Evolutionary conservation across 805 yeast species (phyloP), one percentile per base, ranked within the genome.

Genomic region (Wickerhamiella slavikovae): DNA sequence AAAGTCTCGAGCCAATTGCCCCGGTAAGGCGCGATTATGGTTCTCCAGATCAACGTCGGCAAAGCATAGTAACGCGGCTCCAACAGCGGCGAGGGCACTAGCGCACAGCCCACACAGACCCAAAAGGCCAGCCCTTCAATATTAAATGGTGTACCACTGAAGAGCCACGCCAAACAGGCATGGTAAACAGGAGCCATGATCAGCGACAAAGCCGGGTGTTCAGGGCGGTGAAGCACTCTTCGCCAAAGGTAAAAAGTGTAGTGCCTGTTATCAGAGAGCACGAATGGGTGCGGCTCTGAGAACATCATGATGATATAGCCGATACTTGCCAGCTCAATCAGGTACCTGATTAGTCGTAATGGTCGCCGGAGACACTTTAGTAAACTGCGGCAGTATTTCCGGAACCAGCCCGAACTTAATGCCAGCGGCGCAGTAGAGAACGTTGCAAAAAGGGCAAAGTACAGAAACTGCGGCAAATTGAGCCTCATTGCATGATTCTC

Each of bases 191-290:
- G 82, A 1, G 72, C 58, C 37, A 71, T 46, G 4, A 67, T 40
- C 33, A 61, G 55, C 32, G 62, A 59, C 33, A 60, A 48, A 20
- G 51, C 30, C 13, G 24, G 28, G 28, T 27, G 13, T 8, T 30
- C 26, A 2, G 36, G 35, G 11, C 33, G 28, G 39, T 65, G 52
- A 26, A 85, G 63, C 17, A 89, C 42, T 34, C 64, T 65, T 33
- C 70, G 66, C 66, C 77, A 78, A 22, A 89, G 52, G 51, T 89
- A 89, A 48, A 89, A 89, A 1, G 93, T 71, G 48, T 71, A 80
- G 51, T 89, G 98, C 42, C 98, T 66, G 54, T 89, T 89, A 49
- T 89, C 98, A 0, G 96, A 91, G 25, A 85, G 58, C 23, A 89
- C 50, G 49, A 85, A 89, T 5, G 95, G 95, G 49, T 89, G 98